Evolutionary conservation across 1,284 basidiomycete species (phyloP).

Genomic region (Kalmanozyma brasiliensis): DNA sequence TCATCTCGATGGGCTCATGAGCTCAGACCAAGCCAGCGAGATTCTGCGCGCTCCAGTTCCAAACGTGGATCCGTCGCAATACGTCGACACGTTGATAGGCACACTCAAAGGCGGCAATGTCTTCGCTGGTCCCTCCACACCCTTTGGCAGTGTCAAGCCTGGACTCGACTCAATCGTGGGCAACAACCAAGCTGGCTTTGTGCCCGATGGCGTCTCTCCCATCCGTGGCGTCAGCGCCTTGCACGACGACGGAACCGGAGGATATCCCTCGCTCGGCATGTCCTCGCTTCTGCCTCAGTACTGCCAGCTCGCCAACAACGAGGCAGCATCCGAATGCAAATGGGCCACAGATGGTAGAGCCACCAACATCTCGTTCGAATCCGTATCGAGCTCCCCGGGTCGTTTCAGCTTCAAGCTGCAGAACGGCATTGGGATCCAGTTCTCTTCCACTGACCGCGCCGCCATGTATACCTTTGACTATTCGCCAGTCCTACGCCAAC

Average conservation of each 20-base stretch:
- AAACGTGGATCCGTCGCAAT: constrained; percentile 18
- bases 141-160: constrained; percentile 42
- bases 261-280: constrained; percentile 25
- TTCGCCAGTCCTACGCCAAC: background rate
- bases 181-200: constrained; percentile 41
- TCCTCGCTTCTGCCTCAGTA: constrained; percentile 38
- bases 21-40: too few species aligned
- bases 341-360: constrained; percentile 13
- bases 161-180: constrained; percentile 26
- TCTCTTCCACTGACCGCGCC: constrained; percentile 28
- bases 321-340: constrained; percentile 25
- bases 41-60: too few species aligned
- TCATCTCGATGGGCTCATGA: too few species aligned
- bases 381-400: constrained; percentile 14
- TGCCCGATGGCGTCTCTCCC: constrained; percentile 17
- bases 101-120: constrained; percentile 43
- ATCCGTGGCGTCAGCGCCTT: constrained; percentile 38
- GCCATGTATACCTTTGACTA: constrained; percentile 36
- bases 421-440: constrained; percentile 11
- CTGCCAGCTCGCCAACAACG: constrained; percentile 27
- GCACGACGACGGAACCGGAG: constrained; percentile 44
- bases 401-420: constrained; percentile 16
- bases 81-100: constrained; percentile 35
- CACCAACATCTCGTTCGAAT: constrained; percentile 7
- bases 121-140: constrained; percentile 30